Conservation (phyloP, 164 flowering plant species). For the Euptelea pleiosperma region DNA sequence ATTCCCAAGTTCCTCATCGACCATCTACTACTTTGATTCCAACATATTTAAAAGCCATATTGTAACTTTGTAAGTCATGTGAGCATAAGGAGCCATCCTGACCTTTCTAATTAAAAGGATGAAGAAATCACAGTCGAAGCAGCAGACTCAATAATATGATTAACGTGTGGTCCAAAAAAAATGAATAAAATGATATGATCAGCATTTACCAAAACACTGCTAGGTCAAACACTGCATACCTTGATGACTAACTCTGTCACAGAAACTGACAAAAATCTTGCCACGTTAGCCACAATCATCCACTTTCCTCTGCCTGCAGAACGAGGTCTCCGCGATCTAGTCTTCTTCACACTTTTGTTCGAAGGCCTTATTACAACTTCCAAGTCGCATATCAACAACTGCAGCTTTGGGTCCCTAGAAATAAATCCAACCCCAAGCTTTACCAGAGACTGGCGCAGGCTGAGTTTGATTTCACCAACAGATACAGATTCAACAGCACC, state of each 20-base stretch:
- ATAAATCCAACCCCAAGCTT: constrained; percentile 83
- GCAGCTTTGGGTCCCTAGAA: constrained; percentile 87
- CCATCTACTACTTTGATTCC: not conserved
- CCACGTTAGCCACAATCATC: constrained; percentile 86
- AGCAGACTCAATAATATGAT: not conserved
- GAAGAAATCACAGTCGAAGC: not conserved
- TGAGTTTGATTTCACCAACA: constrained; percentile 86
- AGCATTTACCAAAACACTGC: constrained; percentile 5
- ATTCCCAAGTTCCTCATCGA: not conserved
- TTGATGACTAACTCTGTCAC: constrained; percentile 75
- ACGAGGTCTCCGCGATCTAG: constrained; percentile 49
- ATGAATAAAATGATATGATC: not conserved
- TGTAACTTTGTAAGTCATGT: too few species aligned
- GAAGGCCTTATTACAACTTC: constrained; percentile 75
- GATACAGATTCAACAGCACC: constrained; percentile 84
- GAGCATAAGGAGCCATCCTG: not conserved
- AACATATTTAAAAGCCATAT: not conserved
- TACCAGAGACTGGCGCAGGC: constrained; percentile 86
- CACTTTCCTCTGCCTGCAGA: constrained; percentile 87
- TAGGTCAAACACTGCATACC: constrained; percentile 37
- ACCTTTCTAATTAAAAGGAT: not conserved
- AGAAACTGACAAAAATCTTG: constrained; percentile 87
- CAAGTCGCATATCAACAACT: constrained; percentile 71
- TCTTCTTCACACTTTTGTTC: constrained; percentile 40
- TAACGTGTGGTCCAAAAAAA: not conserved